Evolutionary conservation across 441 rosid genomes (phyloP).

Genomic region (Populus hybrid): DNA sequence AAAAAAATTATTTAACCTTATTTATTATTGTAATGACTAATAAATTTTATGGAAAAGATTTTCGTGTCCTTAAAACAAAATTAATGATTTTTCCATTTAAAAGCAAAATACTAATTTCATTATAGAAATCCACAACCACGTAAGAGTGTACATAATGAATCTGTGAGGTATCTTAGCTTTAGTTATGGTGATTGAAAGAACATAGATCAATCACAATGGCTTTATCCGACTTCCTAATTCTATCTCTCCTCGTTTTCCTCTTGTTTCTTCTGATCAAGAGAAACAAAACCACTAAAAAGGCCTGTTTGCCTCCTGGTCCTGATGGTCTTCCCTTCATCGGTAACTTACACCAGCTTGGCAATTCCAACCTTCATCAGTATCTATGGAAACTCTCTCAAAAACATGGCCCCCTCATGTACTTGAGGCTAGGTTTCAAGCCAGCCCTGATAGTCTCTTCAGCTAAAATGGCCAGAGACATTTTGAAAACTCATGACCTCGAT

Average conservation of each 20-base stretch:
- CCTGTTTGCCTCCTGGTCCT: slow-evolving; percentile 39
- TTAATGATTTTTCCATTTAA: too few relatives aligned
- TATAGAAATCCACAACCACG: too few relatives aligned
- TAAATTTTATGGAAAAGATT: too few relatives aligned
- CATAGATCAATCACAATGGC: neutral
- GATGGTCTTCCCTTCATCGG: slow-evolving; percentile 43
- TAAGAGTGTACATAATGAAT: too few relatives aligned
- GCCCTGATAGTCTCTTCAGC: slow-evolving; percentile 45
- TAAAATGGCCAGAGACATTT: slow-evolving; percentile 35
- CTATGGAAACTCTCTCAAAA: slow-evolving; percentile 34
- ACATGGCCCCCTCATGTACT: slow-evolving; percentile 42
- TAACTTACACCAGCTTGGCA: slow-evolving; percentile 42
- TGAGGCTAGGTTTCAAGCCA: slow-evolving; percentile 34
- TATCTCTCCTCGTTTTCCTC: slow-evolving; percentile 3
- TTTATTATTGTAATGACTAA: too few relatives aligned
- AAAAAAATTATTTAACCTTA: too few relatives aligned
- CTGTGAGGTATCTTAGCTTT: too few relatives aligned
- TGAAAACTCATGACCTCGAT: slow-evolving; percentile 40
- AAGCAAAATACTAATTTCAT: too few relatives aligned
- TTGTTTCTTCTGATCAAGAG: slow-evolving; percentile 13
- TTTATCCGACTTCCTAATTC: neutral
- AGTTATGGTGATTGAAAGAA: neutral
- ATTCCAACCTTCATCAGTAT: slow-evolving; percentile 20
- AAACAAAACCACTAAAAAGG: slow-evolving; percentile 9
- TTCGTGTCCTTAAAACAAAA: too few relatives aligned